Conservation (phyloP, 768 basidiomycete species). For the Boletus rubescentipes region DNA sequence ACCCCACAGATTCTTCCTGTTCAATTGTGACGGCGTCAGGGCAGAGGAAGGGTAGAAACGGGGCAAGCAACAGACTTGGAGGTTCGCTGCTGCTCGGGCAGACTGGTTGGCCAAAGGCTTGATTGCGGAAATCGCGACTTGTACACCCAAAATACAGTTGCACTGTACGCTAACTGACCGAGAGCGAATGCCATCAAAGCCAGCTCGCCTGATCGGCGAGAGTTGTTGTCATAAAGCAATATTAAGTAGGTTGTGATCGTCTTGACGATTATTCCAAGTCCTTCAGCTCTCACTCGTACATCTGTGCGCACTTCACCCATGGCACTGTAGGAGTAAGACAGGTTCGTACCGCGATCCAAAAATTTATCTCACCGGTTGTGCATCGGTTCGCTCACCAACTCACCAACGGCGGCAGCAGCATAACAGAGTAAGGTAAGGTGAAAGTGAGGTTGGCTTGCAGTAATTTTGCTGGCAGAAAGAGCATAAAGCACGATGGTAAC, state of each 20-base stretch:
- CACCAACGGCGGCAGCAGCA: slow-evolving; percentile 68
- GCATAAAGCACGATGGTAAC: slow-evolving; percentile 54
- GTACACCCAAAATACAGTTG: slow-evolving; percentile 58
- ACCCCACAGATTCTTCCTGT: slow-evolving; percentile 7
- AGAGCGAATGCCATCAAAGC: slow-evolving; percentile 82
- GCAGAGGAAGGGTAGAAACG: not conserved
- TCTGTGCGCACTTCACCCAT: slow-evolving; percentile 66
- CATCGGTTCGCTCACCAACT: slow-evolving; percentile 82
- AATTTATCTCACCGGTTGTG: slow-evolving; percentile 58
- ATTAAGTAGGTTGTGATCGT: slow-evolving; percentile 69
- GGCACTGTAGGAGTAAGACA: slow-evolving; percentile 46
- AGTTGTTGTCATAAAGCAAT: slow-evolving; percentile 50
- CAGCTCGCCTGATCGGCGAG: slow-evolving; percentile 37
- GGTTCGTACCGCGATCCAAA: not conserved
- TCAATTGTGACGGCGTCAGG: not conserved
- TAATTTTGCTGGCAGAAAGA: slow-evolving; percentile 48
- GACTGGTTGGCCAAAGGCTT: slow-evolving; percentile 34
- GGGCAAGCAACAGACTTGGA: slow-evolving; percentile 17
- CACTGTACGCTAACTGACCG: slow-evolving; percentile 79
- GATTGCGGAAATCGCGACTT: slow-evolving; percentile 38
- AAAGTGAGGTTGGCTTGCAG: slow-evolving; percentile 66
- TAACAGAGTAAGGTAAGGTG: slow-evolving; percentile 63
- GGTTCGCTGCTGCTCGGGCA: slow-evolving; percentile 17
- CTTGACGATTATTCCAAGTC: slow-evolving; percentile 72
- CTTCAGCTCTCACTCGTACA: slow-evolving; percentile 83